Conservation (phyloP, 129 eudicot species). For the sunflower (Helianthus annuus) region HanXRQr2.0-SUNRISE NC_035433.2:52683941-52684440, state of each 20-base stretch:
- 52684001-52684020: not conserved
- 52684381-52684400: too few species aligned
- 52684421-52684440: too few species aligned
- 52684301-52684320: not conserved
- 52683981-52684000: not conserved
- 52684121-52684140: too few species aligned
- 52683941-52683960: not conserved
- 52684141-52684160: too few species aligned
- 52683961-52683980: not conserved
- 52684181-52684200: too few species aligned
- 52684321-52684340: too few species aligned
- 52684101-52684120: not conserved
- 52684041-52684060: not conserved
- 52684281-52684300: not conserved
- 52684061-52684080: not conserved
- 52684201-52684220: slow-evolving; percentile 2
- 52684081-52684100: not conserved
- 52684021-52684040: not conserved
- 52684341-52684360: too few species aligned
- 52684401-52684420: too few species aligned
- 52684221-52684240: not conserved
- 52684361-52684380: too few species aligned
- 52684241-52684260: not conserved
- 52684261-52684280: not conserved
- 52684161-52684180: too few species aligned